Percentiles rank a stretch among this genome's conserved stretches.
These are phyloP conservation scores for Mycosarcoma maydis DNA, from an alignment of 1,284 basidiomycete genomes.

Conservation along the genomic window DNA sequence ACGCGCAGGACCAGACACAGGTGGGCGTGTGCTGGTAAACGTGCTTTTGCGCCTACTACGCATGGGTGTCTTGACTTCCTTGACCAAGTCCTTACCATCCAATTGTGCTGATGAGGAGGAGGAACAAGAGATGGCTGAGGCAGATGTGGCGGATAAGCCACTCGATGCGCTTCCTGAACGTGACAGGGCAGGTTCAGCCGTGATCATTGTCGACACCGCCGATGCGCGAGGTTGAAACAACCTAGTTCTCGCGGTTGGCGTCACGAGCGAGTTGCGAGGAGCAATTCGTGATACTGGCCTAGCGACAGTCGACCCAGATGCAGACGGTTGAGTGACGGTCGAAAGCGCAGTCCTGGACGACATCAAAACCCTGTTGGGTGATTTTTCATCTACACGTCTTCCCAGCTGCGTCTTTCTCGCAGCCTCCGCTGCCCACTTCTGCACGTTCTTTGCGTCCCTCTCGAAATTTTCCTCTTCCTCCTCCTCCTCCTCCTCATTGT, in stretches of 20 bases:
- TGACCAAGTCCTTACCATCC: neutral
- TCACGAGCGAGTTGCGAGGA: slow-evolving; percentile 19
- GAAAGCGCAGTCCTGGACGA: neutral
- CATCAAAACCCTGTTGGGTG: neutral
- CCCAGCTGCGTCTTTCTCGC: slow-evolving; percentile 22
- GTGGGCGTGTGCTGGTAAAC: slow-evolving; percentile 34
- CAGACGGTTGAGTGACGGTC: slow-evolving; percentile 10
- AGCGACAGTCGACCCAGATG: neutral
- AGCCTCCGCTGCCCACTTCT: slow-evolving; percentile 36
- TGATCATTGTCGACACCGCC: neutral
- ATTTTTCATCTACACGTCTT: slow-evolving; percentile 4
- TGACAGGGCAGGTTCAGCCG: neutral
- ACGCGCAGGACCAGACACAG: slow-evolving; percentile 28
- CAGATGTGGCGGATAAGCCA: neutral
- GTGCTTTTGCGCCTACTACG: slow-evolving; percentile 39
- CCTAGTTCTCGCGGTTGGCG: slow-evolving; percentile 17
- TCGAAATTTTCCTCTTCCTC: slow-evolving; percentile 21
- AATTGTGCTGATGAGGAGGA: neutral
- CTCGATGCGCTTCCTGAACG: slow-evolving; percentile 26
- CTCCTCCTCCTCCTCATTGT: slow-evolving; percentile 24
- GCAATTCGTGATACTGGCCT: slow-evolving; percentile 12
- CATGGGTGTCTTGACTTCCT: slow-evolving; percentile 32
- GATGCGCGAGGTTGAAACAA: slow-evolving; percentile 26
- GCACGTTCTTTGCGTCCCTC: slow-evolving; percentile 15
- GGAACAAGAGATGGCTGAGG: neutral